Evolutionary conservation across 306 rosid genomes (phyloP), one percentile per base, ranked within the genome.

Genomic region (Citrullus mucosospermus): DNA sequence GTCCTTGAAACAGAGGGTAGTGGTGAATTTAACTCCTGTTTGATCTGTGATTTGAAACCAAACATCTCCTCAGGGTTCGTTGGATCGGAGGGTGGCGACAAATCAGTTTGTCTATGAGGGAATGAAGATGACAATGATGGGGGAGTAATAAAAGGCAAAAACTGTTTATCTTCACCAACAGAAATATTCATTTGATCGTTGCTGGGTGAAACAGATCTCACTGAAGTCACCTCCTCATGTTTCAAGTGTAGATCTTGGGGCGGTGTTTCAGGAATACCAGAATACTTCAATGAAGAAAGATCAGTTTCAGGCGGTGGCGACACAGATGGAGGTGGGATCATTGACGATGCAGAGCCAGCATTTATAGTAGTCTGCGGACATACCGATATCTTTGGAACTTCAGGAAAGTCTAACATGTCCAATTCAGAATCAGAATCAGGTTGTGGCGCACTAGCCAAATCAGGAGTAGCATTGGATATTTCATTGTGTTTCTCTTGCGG

Each of bases 61-160:
- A 32, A 15, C 69, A 15, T 62, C 69, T 60, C 67, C 67, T 62
- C 43, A 8, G 28, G 48, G 6, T 79, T 56, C 54, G 84, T 90
- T 70, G 90, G 4, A 22, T 58, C 34, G 10, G 85, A 54, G 53
- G 88, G 76, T 75, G 86, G 83, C 34, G 84, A 81, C 56, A 84
- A 62, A 55, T 81, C 87, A 63, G 79, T 79, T 16, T 79, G 82
- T 83, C 75, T 86, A 9, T 75, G 82, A 77, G 90, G 83, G 76
- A 83, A 81, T 3, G 79, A 83, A 43, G 92, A 66, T 30, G 92
- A 82, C 80, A 82, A 79, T 68, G 90, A 81, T 25, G 96, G 95
- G 60, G 95, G 70, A 60, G 98, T 57, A 61, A 89, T 91, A 85
- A 95, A 95, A 62, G 98, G 98, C 84, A 89, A 51, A 82, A 91